These are phyloP conservation scores for Candida dendrica DNA, from an alignment of 805 yeast species.

Conservation along the genomic window DNA sequence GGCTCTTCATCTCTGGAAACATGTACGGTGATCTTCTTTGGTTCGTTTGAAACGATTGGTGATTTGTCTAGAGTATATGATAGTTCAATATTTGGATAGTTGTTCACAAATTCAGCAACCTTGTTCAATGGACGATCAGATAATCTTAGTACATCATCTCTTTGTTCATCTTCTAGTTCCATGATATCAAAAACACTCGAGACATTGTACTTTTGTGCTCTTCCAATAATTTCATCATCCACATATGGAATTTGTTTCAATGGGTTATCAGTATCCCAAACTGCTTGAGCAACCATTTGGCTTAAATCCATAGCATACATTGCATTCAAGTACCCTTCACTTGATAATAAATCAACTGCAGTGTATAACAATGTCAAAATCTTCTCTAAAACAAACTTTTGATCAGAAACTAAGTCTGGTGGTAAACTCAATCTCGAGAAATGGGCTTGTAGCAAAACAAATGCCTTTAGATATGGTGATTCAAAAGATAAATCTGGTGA, in stretches of 20 bases:
- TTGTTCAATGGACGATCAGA: conserved; percentile 42
- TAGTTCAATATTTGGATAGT: conserved; percentile 79
- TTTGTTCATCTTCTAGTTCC: conserved; percentile 62
- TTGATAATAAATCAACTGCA: conserved; percentile 65
- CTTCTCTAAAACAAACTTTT: conserved; percentile 41
- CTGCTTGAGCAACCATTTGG: conserved; percentile 83
- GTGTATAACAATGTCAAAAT: conserved; percentile 53
- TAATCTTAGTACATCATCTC: conserved; percentile 55
- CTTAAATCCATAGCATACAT: conserved; percentile 78
- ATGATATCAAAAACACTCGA: conserved; percentile 77
- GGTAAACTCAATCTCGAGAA: conserved; percentile 61
- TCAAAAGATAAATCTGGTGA: conserved; percentile 24
- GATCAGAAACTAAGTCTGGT: conserved; percentile 54
- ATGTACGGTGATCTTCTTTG: conserved; percentile 38
- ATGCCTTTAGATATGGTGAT: conserved; percentile 62
- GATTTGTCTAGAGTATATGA: conserved; percentile 42
- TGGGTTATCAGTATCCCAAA: conserved; percentile 76
- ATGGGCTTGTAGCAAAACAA: conserved; percentile 74
- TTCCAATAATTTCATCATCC: conserved; percentile 38
- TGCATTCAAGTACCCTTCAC: conserved; percentile 76
- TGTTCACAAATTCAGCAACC: conserved; percentile 85
- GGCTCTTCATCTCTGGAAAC: conserved; percentile 74
- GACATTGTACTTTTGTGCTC: conserved; percentile 50
- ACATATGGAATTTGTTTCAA: conserved; percentile 78
- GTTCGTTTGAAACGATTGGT: conserved; percentile 39